These are phyloP conservation scores for Globisporangium paroecandrum DNA, from an alignment of 352 stramenopile species.

Conservation along the genomic window DNA sequence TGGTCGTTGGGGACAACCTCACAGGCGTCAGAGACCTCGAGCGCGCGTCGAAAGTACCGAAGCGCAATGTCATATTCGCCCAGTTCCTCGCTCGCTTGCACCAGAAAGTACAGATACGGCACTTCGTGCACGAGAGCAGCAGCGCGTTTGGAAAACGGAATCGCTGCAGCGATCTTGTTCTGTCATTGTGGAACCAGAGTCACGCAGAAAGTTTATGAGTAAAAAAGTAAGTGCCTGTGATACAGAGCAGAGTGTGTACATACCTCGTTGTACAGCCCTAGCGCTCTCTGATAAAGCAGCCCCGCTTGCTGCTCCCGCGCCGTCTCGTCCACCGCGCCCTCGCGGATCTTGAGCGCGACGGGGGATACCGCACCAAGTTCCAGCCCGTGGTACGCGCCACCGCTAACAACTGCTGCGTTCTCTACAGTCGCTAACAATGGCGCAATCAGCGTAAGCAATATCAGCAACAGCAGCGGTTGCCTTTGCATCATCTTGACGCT, in stretches of 20 bases:
- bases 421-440: neutral
- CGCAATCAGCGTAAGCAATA: neutral
- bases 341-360: neutral
- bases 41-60: conserved; percentile 2
- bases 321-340: neutral
- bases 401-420: neutral
- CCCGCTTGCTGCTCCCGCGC: neutral
- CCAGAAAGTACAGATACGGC: conserved; percentile 13
- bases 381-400: neutral
- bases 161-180: conserved; percentile 8
- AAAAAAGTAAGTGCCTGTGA: neutral
- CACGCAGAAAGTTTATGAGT: neutral
- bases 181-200: neutral
- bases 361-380: neutral
- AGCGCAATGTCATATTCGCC: neutral
- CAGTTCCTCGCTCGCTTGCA: neutral
- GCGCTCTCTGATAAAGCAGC: conserved; percentile 4
- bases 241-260: neutral
- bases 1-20: neutral
- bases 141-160: neutral
- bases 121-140: neutral
- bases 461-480: neutral
- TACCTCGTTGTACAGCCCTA: conserved; percentile 2
- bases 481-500: neutral
- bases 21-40: neutral